Percentiles rank a stretch among this genome's conserved stretches.
Evolutionary conservation across 2,329 filamentous ascomycete genomes (phyloP).

Genomic region (Tetracladium maxilliforme): DNA sequence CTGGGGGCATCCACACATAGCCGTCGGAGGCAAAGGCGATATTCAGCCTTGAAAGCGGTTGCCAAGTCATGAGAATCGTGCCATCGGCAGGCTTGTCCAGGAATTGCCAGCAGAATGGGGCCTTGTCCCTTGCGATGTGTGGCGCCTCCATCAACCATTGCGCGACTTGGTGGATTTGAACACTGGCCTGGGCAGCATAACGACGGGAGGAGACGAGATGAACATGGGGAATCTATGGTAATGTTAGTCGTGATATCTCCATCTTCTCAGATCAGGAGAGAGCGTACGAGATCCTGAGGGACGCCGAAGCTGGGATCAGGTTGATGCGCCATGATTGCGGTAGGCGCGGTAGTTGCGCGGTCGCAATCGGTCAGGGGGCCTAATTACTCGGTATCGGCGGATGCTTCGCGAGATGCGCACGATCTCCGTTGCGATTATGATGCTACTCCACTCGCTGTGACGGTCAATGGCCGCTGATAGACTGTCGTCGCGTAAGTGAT

Average conservation of each 20-base stretch:
- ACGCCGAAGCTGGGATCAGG: conserved; percentile 32
- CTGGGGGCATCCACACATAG: conserved; percentile 76
- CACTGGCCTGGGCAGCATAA: conserved; percentile 58
- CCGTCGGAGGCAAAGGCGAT: conserved; percentile 80
- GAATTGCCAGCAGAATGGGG: conserved; percentile 88
- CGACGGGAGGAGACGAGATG: conserved; percentile 76
- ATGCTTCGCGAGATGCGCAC: not conserved
- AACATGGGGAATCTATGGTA: conserved; percentile 62
- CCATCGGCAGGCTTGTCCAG: conserved; percentile 72
- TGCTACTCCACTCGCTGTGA: too few relatives aligned
- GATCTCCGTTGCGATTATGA: not conserved
- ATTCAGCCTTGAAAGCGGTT: conserved; percentile 57
- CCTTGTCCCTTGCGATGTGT: conserved; percentile 68
- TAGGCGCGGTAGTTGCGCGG: not conserved
- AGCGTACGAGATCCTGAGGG: conserved; percentile 23
- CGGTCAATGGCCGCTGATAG: too few relatives aligned
- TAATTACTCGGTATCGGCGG: not conserved
- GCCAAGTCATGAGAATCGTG: conserved; percentile 76
- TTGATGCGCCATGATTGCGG: conserved; percentile 1
- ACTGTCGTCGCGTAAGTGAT: too few relatives aligned
- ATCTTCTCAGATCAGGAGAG: conserved; percentile 1
- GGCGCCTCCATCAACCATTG: conserved; percentile 75
- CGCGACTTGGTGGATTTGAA: conserved; percentile 64
- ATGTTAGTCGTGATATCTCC: conserved; percentile 2
- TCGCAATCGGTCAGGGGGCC: not conserved